Percentiles rank a stretch among this genome's conserved stretches.
Conservation (phyloP, 2,329 filamentous ascomycete genomes). For the Chaetomiaceae sp. region DNA sequence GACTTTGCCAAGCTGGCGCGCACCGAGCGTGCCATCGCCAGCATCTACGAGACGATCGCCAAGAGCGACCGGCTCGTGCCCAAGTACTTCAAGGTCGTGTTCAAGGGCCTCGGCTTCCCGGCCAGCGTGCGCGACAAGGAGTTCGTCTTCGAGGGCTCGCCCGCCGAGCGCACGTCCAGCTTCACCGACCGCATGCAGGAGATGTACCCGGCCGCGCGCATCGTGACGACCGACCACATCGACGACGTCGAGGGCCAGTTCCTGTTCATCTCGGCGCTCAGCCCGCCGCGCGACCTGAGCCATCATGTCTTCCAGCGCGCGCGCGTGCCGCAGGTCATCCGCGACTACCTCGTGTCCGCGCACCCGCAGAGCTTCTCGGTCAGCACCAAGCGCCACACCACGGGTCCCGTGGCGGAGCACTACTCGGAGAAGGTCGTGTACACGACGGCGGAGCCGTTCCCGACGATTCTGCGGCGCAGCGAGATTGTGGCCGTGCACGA, state of each 20-base stretch:
- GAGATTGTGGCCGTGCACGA: conserved; percentile 69
- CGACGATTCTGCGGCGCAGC: conserved; percentile 81
- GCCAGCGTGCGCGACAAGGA: conserved; percentile 76
- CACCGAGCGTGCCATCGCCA: conserved; percentile 83
- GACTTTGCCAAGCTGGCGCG: conserved; percentile 90
- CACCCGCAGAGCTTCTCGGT: conserved; percentile 74
- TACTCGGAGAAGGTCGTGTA: conserved; percentile 80
- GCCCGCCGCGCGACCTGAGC: conserved; percentile 70
- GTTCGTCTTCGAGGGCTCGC: conserved; percentile 81
- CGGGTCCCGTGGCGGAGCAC: conserved; percentile 64
- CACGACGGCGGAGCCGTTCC: conserved; percentile 78
- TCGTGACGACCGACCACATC: conserved; percentile 61
- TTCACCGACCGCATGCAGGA: conserved; percentile 92
- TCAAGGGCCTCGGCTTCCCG: conserved; percentile 85
- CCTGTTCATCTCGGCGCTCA: conserved; percentile 73
- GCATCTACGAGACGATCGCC: conserved; percentile 81
- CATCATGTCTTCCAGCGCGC: conserved; percentile 84
- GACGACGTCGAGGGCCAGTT: conserved; percentile 89
- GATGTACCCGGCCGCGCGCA: conserved; percentile 78
- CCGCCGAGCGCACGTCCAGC: conserved; percentile 67
- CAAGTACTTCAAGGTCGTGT: conserved; percentile 87
- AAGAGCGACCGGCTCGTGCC: conserved; percentile 73
- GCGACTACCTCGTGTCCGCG: conserved; percentile 79
- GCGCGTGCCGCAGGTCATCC: conserved; percentile 72
- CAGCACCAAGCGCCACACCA: conserved; percentile 64